A percentile compares a stretch with the other conserved stretches of the same genome.
Evolutionary conservation across 176 grass and related monocot genomes (phyloP).

Genomic region (Hyparrhenia diplandra): DNA sequence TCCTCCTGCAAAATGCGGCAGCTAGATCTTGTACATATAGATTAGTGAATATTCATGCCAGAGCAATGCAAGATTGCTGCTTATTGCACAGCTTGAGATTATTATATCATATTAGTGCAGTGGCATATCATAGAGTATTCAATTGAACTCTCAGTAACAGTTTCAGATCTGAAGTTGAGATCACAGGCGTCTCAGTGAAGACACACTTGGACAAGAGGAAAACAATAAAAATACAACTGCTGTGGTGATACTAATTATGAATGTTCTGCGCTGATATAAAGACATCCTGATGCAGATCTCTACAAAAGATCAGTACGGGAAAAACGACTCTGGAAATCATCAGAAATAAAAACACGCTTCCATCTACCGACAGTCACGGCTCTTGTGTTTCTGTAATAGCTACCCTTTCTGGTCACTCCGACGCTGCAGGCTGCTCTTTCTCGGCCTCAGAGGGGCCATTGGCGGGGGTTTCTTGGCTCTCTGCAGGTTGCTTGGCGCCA

Average conservation of each 20-base stretch:
- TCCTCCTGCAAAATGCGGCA: constrained; percentile 20
- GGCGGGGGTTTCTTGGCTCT: constrained; percentile 27
- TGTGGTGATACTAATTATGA: constrained; percentile 36
- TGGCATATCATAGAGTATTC: background rate
- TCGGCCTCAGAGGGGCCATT: constrained; percentile 1
- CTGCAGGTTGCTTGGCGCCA: constrained; percentile 28
- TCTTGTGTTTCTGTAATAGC: constrained; percentile 30
- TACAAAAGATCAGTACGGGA: constrained; percentile 48
- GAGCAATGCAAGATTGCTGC: constrained; percentile 26
- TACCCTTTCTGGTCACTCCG: constrained; percentile 30
- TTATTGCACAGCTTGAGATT: constrained; percentile 8
- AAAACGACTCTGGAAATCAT: constrained; percentile 10
- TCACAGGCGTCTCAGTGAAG: background rate
- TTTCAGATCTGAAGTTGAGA: constrained; percentile 2
- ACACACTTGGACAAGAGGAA: background rate
- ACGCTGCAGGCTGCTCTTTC: constrained; percentile 36
- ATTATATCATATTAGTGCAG: background rate
- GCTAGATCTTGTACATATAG: constrained; percentile 38
- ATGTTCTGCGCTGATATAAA: constrained; percentile 34
- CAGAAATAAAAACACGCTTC: constrained; percentile 29
- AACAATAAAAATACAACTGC: constrained; percentile 12
- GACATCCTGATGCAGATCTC: constrained; percentile 21
- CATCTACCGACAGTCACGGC: constrained; percentile 27
- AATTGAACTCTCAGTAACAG: background rate
- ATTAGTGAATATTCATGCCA: constrained; percentile 16